Conservation (phyloP, 345 rosid species). For the Citrus sinensis region DNA sequence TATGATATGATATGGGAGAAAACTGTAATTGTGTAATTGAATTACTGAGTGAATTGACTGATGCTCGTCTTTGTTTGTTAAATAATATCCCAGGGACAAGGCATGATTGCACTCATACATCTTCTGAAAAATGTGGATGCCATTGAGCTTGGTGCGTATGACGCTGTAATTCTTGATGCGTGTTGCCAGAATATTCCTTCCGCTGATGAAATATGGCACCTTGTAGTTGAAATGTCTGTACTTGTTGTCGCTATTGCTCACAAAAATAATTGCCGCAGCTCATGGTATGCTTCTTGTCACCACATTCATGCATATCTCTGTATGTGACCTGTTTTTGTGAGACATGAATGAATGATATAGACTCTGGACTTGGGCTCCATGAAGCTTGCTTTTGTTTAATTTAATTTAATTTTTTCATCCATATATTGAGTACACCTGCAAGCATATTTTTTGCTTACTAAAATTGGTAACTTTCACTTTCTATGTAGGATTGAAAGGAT, state of each 20-base stretch:
- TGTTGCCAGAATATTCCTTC: constrained; percentile 87
- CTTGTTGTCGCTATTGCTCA: constrained; percentile 55
- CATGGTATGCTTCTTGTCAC: constrained; percentile 45
- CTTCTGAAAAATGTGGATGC: constrained; percentile 59
- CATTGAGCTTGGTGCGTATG: constrained; percentile 51
- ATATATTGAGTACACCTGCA: background rate
- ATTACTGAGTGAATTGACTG: background rate
- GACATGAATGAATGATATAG: background rate
- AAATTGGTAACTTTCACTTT: background rate
- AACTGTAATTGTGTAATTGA: background rate
- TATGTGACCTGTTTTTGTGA: background rate
- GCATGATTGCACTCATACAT: constrained; percentile 70
- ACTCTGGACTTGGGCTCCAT: background rate
- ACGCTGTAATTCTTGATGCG: constrained; percentile 80
- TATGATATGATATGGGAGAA: no score
- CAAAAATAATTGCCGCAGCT: constrained; percentile 61
- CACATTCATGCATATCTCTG: background rate
- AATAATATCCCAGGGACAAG: constrained; percentile 66
- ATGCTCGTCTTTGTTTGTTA: constrained; percentile 18
- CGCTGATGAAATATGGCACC: constrained; percentile 73
- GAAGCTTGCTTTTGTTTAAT: no score
- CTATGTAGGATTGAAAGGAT: constrained; percentile 62
- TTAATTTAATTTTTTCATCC: no score
- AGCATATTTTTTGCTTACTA: background rate
- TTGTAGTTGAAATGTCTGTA: constrained; percentile 77